Evolutionary conservation across 345 rosid species (phyloP).

Genomic region (Rhizophora mangle): DNA sequence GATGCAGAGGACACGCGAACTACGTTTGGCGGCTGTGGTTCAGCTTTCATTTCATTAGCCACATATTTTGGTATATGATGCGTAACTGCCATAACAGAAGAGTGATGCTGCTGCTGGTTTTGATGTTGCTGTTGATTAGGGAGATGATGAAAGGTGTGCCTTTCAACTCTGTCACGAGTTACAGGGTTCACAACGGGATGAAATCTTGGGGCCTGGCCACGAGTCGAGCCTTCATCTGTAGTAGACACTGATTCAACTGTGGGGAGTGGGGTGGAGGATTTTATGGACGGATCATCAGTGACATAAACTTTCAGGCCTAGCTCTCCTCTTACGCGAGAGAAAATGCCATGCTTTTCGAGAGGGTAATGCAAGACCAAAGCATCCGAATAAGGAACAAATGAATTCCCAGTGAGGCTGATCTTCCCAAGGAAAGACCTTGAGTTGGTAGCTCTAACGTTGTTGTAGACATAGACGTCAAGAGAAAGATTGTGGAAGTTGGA

Average conservation of each 20-base stretch:
- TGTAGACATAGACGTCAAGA: constrained; percentile 70
- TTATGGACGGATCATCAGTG: constrained; percentile 66
- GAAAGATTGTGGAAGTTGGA: constrained; percentile 70
- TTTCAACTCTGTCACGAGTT: constrained; percentile 28
- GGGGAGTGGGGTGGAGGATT: constrained; percentile 48
- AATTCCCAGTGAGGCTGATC: constrained; percentile 68
- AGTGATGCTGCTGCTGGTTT: constrained; percentile 44
- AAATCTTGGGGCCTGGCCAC: constrained; percentile 11
- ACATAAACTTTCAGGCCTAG: constrained; percentile 83
- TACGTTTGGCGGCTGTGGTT: constrained; percentile 62
- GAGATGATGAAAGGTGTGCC: constrained; percentile 79
- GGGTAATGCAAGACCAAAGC: constrained; percentile 89
- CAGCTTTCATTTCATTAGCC: constrained; percentile 64
- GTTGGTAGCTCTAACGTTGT: constrained; percentile 52
- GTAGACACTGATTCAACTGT: constrained; percentile 28
- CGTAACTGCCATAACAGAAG: constrained; percentile 40
- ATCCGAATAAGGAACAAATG: constrained; percentile 83
- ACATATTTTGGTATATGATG: constrained; percentile 62
- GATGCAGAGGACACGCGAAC: constrained; percentile 65
- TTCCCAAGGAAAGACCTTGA: constrained; percentile 88
- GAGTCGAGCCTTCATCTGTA: constrained; percentile 24
- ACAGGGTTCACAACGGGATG: constrained; percentile 10
- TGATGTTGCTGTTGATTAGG: constrained; percentile 54
- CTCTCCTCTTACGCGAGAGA: constrained; percentile 94
- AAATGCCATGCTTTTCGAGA: constrained; percentile 80